These are phyloP conservation scores for Fusarium tuaranense DNA, from an alignment of 2,329 filamentous ascomycete genomes.

Conservation along the genomic window DNA sequence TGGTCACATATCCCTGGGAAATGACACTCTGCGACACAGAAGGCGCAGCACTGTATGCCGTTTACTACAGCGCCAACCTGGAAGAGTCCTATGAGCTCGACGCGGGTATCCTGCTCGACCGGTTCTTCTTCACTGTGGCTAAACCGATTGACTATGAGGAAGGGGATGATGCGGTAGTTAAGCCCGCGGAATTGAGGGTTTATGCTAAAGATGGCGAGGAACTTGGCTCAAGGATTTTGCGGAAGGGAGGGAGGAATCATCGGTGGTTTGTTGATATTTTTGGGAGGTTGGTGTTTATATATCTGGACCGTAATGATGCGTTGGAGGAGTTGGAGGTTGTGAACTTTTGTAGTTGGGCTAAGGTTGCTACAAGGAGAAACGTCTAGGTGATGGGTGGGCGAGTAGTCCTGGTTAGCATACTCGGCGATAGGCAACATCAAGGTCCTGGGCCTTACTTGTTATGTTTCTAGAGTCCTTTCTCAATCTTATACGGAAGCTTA, in stretches of 20 bases:
- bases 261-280: constrained; percentile 17
- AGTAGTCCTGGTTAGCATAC: background rate
- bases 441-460: background rate
- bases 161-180: no score
- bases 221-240: background rate
- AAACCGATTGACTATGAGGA: background rate
- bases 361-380: background rate
- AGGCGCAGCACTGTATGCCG: background rate
- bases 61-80: background rate
- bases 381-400: background rate
- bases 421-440: background rate
- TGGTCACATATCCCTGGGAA: background rate
- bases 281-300: constrained; percentile 10
- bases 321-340: constrained; percentile 4
- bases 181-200: background rate
- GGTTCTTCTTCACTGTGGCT: constrained; percentile 18
- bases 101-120: constrained; percentile 9
- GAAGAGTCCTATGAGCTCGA: background rate
- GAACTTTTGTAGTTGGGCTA: constrained; percentile 3
- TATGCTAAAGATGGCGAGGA: constrained; percentile 15
- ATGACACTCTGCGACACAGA: background rate
- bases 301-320: background rate
- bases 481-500: background rate
- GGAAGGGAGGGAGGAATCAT: background rate
- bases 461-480: background rate